Conservation (phyloP, 129 eudicot genomes). For the Lonicera japonica region DNA sequence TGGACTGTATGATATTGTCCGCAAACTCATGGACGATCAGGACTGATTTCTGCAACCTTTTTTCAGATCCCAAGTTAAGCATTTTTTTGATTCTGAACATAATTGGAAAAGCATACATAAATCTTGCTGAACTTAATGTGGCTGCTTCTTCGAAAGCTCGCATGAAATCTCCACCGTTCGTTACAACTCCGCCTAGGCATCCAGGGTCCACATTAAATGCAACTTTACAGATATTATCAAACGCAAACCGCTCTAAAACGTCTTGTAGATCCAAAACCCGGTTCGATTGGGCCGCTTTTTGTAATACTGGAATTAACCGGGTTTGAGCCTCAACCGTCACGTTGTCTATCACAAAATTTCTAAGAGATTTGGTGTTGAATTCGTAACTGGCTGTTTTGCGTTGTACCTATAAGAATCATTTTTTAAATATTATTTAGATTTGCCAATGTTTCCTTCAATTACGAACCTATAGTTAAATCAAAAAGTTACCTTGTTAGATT, state of each 20-base stretch:
- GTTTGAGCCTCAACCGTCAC: conserved; percentile 30
- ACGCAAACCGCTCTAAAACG: conserved; percentile 64
- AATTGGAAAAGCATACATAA: conserved; percentile 33
- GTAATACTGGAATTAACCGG: conserved; percentile 47
- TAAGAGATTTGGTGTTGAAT: conserved; percentile 57
- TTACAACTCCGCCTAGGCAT: conserved; percentile 49
- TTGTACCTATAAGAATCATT: too few species aligned
- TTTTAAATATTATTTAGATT: too few species aligned
- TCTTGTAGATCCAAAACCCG: conserved; percentile 59
- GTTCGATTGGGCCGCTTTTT: conserved; percentile 16
- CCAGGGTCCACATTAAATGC: conserved; percentile 78
- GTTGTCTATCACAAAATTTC: conserved; percentile 50
- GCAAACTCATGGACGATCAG: conserved; percentile 57
- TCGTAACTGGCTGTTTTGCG: conserved; percentile 78
- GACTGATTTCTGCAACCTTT: conserved; percentile 34
- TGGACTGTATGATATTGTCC: conserved; percentile 42
- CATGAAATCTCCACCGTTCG: conserved; percentile 50
- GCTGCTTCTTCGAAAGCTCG: conserved; percentile 74
- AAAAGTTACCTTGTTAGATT: too few species aligned
- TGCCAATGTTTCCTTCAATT: too few species aligned
- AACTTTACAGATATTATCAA: conserved; percentile 68
- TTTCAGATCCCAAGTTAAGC: conserved; percentile 49
- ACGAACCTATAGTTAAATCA: too few species aligned
- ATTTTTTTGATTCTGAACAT: conserved; percentile 28
- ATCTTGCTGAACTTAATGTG: conserved; percentile 52